Base-by-base conservation (phyloP, 345 rosid species). In the Anacardium occidentale region DNA sequence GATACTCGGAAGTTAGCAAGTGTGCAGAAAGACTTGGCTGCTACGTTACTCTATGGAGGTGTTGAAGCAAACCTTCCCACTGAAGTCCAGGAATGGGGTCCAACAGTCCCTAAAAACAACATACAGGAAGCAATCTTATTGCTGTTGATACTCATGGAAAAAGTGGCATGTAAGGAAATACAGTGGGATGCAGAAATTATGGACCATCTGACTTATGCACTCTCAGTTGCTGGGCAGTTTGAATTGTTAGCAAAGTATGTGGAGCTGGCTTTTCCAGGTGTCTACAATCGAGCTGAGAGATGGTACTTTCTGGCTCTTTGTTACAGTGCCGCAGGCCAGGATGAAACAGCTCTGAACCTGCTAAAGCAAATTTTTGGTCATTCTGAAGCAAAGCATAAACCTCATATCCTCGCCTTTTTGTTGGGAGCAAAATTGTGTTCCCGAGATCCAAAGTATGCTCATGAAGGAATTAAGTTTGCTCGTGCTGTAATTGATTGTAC, bases 221-320 rank as follows among this genome's bases (percentile, higher is more conserved):
- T 96, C 34, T 87, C 98, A 44, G 74, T 93, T 76, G 73, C 88
- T 3, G 96, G 92, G 58, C 86, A 84, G 61, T 90, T 76, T 72
- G 92, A 90, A 69, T 76, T 87, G 71, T 72, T 93, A 67, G 97
- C 96, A 7, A 78, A 77, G 72, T 86, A 91, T 79, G 82, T 87
- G 59, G 98, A 92, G 84, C 90, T 83, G 83, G 84, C 74, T 69
- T 83, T 85, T 76, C 99, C 98, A 0, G 92, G 94, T 54, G 78
- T 80, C 70, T 96, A 89, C 62, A 72, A 71, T 50, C 84, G 96
- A 69, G 85, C 86, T 47, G 96, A 90, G 62, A 89, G 99, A 80
- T 96, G 98, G 97, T 87, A 88, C 80, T 71, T 86, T 77, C 96
- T 96, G 62, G 94, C 97, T 51, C 93, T 93, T 62, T 93, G 97